These are phyloP conservation scores for Caryopteris hybrid DNA, from an alignment of 305 asterid species.

Conservation along the genomic window DNA sequence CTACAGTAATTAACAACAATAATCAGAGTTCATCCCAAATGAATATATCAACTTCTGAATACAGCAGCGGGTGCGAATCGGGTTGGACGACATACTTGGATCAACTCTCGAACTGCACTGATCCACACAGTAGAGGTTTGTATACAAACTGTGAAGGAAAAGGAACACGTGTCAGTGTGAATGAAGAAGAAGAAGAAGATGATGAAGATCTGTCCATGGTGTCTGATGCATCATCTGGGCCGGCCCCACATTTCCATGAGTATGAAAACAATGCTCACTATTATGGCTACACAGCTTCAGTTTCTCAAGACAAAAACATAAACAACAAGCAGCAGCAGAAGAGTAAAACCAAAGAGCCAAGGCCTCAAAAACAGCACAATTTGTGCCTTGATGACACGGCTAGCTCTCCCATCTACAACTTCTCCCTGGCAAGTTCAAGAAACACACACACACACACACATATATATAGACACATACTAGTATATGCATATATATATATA, in stretches of 20 bases:
- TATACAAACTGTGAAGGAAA: too few relatives aligned
- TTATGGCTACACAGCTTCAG: too few relatives aligned
- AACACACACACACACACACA: background rate
- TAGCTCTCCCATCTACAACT: slow-evolving; percentile 53
- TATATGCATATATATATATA: too few relatives aligned
- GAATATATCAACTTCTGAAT: slow-evolving; percentile 67
- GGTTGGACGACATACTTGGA: slow-evolving; percentile 92
- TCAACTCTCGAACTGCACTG: slow-evolving; percentile 46
- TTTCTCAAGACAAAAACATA: too few relatives aligned
- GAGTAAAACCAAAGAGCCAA: slow-evolving; percentile 19
- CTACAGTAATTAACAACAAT: too few relatives aligned
- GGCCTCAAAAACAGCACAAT: slow-evolving; percentile 22
- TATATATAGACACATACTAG: too few relatives aligned
- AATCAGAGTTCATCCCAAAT: too few relatives aligned
- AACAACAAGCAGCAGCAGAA: slow-evolving; percentile 25
- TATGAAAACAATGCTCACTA: slow-evolving; percentile 7
- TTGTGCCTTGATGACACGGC: slow-evolving; percentile 84
- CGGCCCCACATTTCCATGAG: slow-evolving; percentile 46
- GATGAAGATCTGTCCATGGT: slow-evolving; percentile 86
- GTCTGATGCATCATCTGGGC: slow-evolving; percentile 91
- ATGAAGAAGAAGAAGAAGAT: slow-evolving; percentile 26
- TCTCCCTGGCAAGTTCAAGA: slow-evolving; percentile 40
- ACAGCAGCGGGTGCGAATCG: slow-evolving; percentile 80
- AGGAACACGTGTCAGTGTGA: too few relatives aligned
- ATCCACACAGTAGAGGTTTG: too few relatives aligned